Evolutionary conservation across 768 basidiomycete species (phyloP).

Genomic region (Kwoniella newhampshirensis): DNA sequence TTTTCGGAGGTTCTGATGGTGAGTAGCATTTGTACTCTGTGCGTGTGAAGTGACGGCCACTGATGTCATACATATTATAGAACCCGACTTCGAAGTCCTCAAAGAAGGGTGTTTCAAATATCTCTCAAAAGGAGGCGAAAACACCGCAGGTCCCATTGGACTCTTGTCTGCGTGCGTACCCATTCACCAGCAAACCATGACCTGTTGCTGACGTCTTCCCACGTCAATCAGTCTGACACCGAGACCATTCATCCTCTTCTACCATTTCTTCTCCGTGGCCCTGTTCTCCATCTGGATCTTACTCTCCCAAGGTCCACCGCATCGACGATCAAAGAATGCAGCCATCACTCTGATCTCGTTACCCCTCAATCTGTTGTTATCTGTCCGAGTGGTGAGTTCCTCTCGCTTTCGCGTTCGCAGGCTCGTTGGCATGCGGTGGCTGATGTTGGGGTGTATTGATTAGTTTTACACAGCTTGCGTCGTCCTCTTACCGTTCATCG

Average conservation of each 20-base stretch:
- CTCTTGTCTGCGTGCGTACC: conserved; percentile 76
- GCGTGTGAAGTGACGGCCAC: conserved; percentile 4
- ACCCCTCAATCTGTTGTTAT: conserved; percentile 24
- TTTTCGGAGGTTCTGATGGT: conserved; percentile 88
- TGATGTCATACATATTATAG: conserved; percentile 59
- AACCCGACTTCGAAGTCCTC: conserved; percentile 55
- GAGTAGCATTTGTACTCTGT: conserved; percentile 57
- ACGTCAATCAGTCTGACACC: conserved; percentile 65
- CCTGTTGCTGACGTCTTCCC: not conserved
- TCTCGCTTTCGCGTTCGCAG: no score
- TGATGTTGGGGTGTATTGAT: not conserved
- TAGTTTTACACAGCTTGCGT: conserved; percentile 88
- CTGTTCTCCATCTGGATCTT: conserved; percentile 90
- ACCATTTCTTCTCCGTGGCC: conserved; percentile 94
- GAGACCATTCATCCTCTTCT: conserved; percentile 74
- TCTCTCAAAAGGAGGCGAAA: conserved; percentile 89
- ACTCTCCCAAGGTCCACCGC: conserved; percentile 65
- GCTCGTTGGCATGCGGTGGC: conserved; percentile 5
- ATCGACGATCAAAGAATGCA: not conserved
- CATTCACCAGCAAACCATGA: not conserved
- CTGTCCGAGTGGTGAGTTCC: conserved; percentile 66
- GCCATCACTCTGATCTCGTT: conserved; percentile 5
- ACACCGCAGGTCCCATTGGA: conserved; percentile 81
- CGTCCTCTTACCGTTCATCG: conserved; percentile 84
- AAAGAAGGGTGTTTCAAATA: conserved; percentile 89